Base-by-base conservation (phyloP, 371 early-diverging fungal species). In the Rhizopus sp. region DNA sequence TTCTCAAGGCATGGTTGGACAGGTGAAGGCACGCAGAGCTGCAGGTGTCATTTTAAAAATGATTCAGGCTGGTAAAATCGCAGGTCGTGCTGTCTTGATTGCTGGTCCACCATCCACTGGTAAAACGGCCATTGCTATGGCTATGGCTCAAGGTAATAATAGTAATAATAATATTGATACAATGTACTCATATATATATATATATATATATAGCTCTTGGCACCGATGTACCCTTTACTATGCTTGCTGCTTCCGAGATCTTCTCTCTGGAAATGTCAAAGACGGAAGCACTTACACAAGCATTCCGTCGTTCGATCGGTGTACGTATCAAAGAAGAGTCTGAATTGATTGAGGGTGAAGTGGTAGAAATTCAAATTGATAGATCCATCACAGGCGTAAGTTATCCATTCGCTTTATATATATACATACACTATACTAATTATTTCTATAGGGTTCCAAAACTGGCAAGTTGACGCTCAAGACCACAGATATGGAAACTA, bases 401-500 rank as follows among this genome's bases (percentile, higher is more conserved):
- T 75, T 9, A 0, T 23, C 23, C 23, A 23, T 23, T 23, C 2
- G 23, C 23, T 23, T 23, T 23, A 23, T 23, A 23, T 23, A 23
- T n/a, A n/a, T n/a, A n/a, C n/a, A n/a, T 23, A 40, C 7, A 31
- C 40, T 34, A 29, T 41, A 3, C 35, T 42, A 17, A 17, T 31
- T 33, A 4, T 48, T 15, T 55, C 46, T 46, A 39, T 71, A 88
- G 92, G 88, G 85, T 5, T 88, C 92, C 49, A 91, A 95, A 77
- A 90, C 94, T 0, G 96, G 97, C n/a, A 97, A 98, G 72, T 75
- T 99, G 56, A 95, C 96, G 42, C 71, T 99, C 37, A 99, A 99
- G 78, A 99, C 99, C 17, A 97, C 97, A 29, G 99, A 99, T 56
- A 99, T 99, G 99, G 99, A 99, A 77, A 98, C 99, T 17, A 89